Evolutionary conservation across 441 rosid species (phyloP), one percentile per base, ranked within the genome.

Genomic region (Pelargonium cotyledonis): DNA sequence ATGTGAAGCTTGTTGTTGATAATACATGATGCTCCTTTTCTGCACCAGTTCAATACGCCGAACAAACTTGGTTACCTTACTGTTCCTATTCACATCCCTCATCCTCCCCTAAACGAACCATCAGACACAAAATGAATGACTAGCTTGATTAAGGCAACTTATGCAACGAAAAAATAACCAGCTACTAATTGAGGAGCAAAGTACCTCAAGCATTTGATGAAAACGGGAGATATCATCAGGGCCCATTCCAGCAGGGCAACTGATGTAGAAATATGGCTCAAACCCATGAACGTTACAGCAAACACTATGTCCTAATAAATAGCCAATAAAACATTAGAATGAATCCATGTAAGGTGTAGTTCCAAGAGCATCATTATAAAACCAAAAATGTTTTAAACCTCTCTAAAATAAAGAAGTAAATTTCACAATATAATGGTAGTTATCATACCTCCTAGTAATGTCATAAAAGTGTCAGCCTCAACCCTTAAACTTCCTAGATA

Each of bases 231-330:
- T 90, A 70, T 89, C 97, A 78, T 92, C 98, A 3, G 96, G 92
- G 1, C 89, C 93, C 96, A 92, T 92, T 72, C 96, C 98, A 3
- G 80, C 80, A 76, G 96, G 98, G 78, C 96, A 89, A 70, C 83
- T 80, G 71, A 92, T 85, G 77, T 92, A 95, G 81, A 95, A 90
- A 81, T 95, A 95, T 1, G 97, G 99, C 83, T 95, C 96, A 70
- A 95, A 95, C 47, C 99, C 98, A 81, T 95, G 99, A 75, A 89
- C 97, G 74, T 75, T 75, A 82, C 98, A 95, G 83, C 98, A 95
- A 68, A 95, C 97, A 80, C 97, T 92, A 58, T 89, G 89, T 55
- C 99, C 99, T 92, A 78, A 71, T 65, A 70, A 69, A 65, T 66
- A 70, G 68, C 61, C 70, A 63, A 15, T 66, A 8, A 58, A 44